phyloP scores from a whole-genome alignment of 2,329 filamentous ascomycete species.

The Phyllosticta citribraziliensis region DNA sequence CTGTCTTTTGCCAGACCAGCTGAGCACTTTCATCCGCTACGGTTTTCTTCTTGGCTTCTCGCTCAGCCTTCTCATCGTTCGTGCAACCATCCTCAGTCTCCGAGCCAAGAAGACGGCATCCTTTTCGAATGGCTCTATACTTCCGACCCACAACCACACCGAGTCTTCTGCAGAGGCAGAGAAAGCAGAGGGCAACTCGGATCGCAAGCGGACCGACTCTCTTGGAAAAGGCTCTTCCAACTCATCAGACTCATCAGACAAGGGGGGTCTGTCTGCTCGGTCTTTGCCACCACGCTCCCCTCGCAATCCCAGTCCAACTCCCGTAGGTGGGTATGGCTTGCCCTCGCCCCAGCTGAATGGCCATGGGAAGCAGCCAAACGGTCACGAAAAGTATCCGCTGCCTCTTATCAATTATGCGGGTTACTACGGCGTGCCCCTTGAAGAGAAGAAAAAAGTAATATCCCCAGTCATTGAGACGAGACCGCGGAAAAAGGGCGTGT shows the following conservation, averaged over 20 bases:
- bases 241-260: slow-evolving; percentile 21
- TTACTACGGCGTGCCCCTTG: slow-evolving; percentile 22
- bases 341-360: slow-evolving; percentile 11
- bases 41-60: slow-evolving; percentile 50
- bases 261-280: slow-evolving; percentile 18
- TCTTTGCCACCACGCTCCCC: slow-evolving; percentile 21
- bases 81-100: slow-evolving; percentile 25
- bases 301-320: slow-evolving; percentile 26
- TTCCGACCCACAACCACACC: slow-evolving; percentile 20
- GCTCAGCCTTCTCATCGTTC: slow-evolving; percentile 36
- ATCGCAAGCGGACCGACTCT: slow-evolving; percentile 10
- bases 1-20: slow-evolving; percentile 81
- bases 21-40: slow-evolving; percentile 76
- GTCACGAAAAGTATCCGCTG: slow-evolving; percentile 10
- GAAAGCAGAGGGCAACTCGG: slow-evolving; percentile 14
- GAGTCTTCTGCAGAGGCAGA: slow-evolving; percentile 17
- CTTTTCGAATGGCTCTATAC: background rate
- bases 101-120: background rate
- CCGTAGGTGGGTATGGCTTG: slow-evolving; percentile 20
- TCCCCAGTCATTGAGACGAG: slow-evolving; percentile 20
- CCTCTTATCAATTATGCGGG: slow-evolving; percentile 34
- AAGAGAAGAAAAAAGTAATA: slow-evolving; percentile 18
- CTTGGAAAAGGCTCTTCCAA: slow-evolving; percentile 19
- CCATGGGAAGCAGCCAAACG: slow-evolving; percentile 15
- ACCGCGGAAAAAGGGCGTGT: slow-evolving; percentile 29